Evolutionary conservation across 192 early-diverging fungal genomes (phyloP).

Genomic region (Backusella luteola): DNA sequence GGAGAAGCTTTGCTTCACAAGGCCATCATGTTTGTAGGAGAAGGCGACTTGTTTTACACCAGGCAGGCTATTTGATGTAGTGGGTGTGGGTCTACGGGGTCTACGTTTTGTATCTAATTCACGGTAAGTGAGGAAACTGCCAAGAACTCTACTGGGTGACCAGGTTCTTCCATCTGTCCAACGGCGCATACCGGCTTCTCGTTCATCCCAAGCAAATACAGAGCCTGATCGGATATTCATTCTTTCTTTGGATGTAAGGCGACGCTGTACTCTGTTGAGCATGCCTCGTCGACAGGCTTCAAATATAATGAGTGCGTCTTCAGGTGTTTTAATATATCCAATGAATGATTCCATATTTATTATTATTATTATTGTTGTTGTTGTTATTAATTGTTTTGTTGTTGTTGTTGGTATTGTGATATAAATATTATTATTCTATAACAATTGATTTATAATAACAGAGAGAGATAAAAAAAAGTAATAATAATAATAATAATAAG

Average conservation of each 20-base stretch:
- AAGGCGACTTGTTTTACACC: conserved; percentile 23
- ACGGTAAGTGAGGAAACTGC: conserved; percentile 87
- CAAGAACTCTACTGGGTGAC: conserved; percentile 84
- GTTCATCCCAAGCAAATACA: conserved; percentile 89
- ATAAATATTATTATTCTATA: background rate
- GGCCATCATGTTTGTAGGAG: conserved; percentile 70
- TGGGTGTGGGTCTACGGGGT: conserved; percentile 23
- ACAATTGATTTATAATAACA: background rate
- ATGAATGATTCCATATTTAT: conserved; percentile 74
- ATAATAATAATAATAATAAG: background rate
- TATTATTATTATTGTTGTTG: background rate
- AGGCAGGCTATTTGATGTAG: background rate
- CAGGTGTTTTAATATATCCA: conserved; percentile 81
- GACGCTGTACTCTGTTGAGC: conserved; percentile 72
- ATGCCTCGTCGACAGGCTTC: conserved; percentile 82
- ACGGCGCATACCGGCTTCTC: conserved; percentile 85
- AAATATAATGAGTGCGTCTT: conserved; percentile 85
- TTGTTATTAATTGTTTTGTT: background rate
- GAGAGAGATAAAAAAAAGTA: background rate
- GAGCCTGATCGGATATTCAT: conserved; percentile 78
- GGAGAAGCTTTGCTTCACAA: conserved; percentile 86
- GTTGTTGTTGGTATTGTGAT: background rate
- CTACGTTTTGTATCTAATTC: conserved; percentile 70
- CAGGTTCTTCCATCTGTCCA: conserved; percentile 94
- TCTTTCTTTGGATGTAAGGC: conserved; percentile 81